These are phyloP conservation scores for Xerocomellus amylosporus DNA, from an alignment of 768 basidiomycete genomes.

Conservation along the genomic window DNA sequence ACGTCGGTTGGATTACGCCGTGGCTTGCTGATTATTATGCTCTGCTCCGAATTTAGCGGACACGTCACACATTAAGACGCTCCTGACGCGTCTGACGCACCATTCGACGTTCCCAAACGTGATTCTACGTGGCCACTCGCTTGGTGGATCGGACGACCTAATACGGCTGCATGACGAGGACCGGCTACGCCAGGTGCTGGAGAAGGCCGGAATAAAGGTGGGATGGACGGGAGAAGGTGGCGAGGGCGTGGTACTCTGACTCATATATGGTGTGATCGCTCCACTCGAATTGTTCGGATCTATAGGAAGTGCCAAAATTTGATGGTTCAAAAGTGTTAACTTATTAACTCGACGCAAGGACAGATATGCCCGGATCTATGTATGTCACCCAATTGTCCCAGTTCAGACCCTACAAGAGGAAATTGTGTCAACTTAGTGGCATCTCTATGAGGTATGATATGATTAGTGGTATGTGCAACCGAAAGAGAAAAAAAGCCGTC, in stretches of 20 bases:
- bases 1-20: slow-evolving; percentile 7
- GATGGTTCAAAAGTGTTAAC: too few species aligned
- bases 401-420: not conserved
- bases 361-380: not conserved
- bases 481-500: too few species aligned
- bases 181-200: slow-evolving; percentile 43
- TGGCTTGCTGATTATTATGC: not conserved
- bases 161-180: slow-evolving; percentile 44
- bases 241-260: not conserved
- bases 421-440: slow-evolving; percentile 4
- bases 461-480: not conserved
- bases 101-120: slow-evolving; percentile 77
- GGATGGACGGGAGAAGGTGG: slow-evolving; percentile 13
- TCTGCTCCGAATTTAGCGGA: slow-evolving; percentile 50
- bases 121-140: slow-evolving; percentile 56
- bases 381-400: slow-evolving; percentile 1
- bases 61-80: slow-evolving; percentile 55
- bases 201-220: slow-evolving; percentile 45
- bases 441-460: slow-evolving; percentile 11
- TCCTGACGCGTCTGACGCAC: slow-evolving; percentile 63
- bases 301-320: too few species aligned
- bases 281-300: not conserved
- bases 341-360: slow-evolving; percentile 6
- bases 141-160: slow-evolving; percentile 68
- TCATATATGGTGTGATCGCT: not conserved